Evolutionary conservation across 2,329 filamentous ascomycete species (phyloP), one percentile per base, ranked within the genome.

Genomic region (Stagonosporopsis tanaceti): DNA sequence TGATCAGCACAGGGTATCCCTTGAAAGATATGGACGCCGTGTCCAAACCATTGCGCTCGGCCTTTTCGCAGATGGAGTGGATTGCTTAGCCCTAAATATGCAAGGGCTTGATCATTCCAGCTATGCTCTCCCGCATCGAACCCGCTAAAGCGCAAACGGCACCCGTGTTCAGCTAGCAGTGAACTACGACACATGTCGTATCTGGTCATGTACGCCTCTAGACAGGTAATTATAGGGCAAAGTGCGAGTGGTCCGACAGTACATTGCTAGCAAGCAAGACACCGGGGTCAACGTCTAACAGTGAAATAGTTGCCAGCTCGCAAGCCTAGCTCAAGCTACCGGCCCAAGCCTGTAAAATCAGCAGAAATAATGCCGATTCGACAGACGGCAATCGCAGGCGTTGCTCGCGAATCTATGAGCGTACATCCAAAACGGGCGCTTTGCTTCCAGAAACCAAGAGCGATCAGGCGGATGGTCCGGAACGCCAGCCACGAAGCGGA

Each of bases 401-500:
- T n/a, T n/a, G n/a, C n/a, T n/a, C n/a, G n/a, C n/a, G n/a, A n/a
- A n/a, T n/a, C n/a, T 37, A 42, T 42, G 42, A 44, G 46, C 46
- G 45, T 50, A 35, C 37, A 38, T 46, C 27, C 41, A 32, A 35
- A 41, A 35, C 32, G 2, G 11, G 30, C n/a, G 24, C 5, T 47
- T 24, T 14, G 17, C 42, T 17, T 30, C 42, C 24, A 44, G 28
- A 34, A 37, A 44, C 4, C 4, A 30, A 14, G 17, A 17, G 17
- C 27, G 28, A 46, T 50, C 47, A 35, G 27, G 20, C 46, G 46
- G 47, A 50, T 46, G 27, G 40, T 34, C 40, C 30, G 35, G 47
- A 30, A 11, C 47, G n/a, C 7, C 51, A 54, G 38, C 45, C 22
- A 54, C 42, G 38, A 32, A 34, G 17, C 47, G 37, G 47, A 44